phyloP scores from a whole-genome alignment of 495 filamentous ascomycete species.

The Extremus antarcticus region DNA sequence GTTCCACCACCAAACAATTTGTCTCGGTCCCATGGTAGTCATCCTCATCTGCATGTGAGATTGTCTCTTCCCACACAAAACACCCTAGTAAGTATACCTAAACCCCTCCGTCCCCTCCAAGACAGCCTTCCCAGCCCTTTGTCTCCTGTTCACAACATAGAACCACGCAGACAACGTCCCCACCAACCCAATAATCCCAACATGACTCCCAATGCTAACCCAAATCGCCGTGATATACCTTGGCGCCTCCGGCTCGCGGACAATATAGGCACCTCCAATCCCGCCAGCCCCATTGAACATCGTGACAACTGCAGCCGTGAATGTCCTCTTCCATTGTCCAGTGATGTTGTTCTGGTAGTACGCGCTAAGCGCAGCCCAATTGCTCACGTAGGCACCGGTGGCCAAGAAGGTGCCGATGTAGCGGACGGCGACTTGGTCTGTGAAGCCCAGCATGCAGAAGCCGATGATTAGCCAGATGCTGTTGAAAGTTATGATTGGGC shows the following conservation, averaged over 20 bases:
- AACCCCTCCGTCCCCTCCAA: constrained; percentile 44
- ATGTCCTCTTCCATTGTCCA: constrained; percentile 67
- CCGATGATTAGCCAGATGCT: constrained; percentile 57
- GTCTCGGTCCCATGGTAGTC: too few relatives aligned
- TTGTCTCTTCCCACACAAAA: neutral
- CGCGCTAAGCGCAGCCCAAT: constrained; percentile 68
- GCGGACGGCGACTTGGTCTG: constrained; percentile 53
- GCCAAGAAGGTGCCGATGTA: constrained; percentile 67
- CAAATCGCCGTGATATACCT: constrained; percentile 59
- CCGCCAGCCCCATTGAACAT: constrained; percentile 66
- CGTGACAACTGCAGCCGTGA: constrained; percentile 56
- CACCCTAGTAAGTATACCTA: constrained; percentile 10
- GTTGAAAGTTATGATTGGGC: constrained; percentile 65
- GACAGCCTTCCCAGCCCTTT: constrained; percentile 36
- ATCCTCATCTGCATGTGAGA: neutral
- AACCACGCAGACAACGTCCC: constrained; percentile 51
- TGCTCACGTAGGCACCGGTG: constrained; percentile 67
- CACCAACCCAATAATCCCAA: constrained; percentile 55
- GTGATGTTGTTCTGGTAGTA: constrained; percentile 64
- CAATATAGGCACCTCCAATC: constrained; percentile 67
- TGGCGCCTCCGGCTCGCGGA: constrained; percentile 56
- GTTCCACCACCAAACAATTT: neutral
- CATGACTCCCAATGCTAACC: constrained; percentile 62
- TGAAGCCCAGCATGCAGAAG: constrained; percentile 65
- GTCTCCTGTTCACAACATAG: constrained; percentile 44